A percentile compares a stretch with the other conserved stretches of the same genome.
phyloP scores from a whole-genome alignment of 257 asterid species.

The Cruciata laevipes region DNA sequence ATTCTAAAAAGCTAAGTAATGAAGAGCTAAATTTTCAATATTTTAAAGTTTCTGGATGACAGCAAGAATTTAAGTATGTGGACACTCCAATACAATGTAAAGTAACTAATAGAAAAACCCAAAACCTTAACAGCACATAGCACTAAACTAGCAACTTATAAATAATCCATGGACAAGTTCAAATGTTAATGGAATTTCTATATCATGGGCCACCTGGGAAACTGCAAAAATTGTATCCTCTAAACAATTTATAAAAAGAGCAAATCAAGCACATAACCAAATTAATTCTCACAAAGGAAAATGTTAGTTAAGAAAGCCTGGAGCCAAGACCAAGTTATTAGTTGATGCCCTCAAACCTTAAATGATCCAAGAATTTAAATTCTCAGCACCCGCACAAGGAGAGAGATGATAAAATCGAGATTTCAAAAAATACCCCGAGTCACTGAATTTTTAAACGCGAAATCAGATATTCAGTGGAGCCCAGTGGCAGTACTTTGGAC shows the following conservation, averaged over 20 bases:
- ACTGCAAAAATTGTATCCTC: too few species aligned
- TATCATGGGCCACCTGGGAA: background rate
- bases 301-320: background rate
- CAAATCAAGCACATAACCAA: background rate
- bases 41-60: background rate
- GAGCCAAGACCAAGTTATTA: conserved; percentile 5
- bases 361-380: background rate
- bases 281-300: background rate
- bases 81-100: background rate
- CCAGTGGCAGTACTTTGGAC: background rate
- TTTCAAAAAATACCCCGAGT: background rate
- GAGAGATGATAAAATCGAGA: background rate
- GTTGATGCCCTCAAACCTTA: background rate
- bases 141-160: background rate
- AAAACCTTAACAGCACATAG: background rate
- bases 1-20: conserved; percentile 15
- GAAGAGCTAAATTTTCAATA: background rate
- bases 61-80: background rate
- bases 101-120: background rate
- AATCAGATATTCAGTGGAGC: background rate
- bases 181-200: conserved; percentile 2
- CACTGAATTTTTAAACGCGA: background rate
- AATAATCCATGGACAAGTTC: background rate
- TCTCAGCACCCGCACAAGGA: background rate
- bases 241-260: too few species aligned